phyloP scores from a whole-genome alignment of 176 grass and related monocot species.

The Lolium multiflorum region DNA sequence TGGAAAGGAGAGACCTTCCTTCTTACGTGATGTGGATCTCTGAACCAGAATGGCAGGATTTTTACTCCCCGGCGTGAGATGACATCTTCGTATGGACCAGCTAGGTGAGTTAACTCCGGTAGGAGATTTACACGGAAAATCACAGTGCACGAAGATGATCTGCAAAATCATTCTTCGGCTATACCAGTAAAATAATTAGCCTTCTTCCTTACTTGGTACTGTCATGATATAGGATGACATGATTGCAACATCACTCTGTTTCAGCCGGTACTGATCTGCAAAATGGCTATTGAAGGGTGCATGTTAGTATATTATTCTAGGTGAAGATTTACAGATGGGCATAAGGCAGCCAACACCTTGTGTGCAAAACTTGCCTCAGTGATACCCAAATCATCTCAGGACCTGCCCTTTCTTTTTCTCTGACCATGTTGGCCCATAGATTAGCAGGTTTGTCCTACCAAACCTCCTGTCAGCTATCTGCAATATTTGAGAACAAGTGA shows the following conservation, averaged over 20 bases:
- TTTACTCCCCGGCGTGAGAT: not conserved
- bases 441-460: constrained; percentile 94
- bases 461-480: constrained; percentile 96
- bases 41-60: constrained; percentile 42
- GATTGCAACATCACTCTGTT: not conserved
- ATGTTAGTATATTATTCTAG: not conserved
- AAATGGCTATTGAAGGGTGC: not conserved
- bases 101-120: not conserved
- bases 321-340: not conserved
- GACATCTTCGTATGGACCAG: not conserved
- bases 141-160: not conserved
- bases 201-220: not conserved
- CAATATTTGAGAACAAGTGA: constrained; percentile 42
- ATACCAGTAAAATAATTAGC: too few relatives aligned
- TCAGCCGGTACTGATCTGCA: not conserved
- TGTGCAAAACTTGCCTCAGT: constrained; percentile 13
- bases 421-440: constrained; percentile 89
- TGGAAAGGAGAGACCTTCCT: constrained; percentile 14
- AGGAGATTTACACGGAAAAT: constrained; percentile 10
- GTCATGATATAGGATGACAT: not conserved
- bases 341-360: not conserved
- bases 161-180: too few relatives aligned
- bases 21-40: constrained; percentile 41
- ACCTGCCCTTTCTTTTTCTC: constrained; percentile 75
- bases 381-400: constrained; percentile 31